Base-by-base conservation (phyloP, 2,329 filamentous ascomycete genomes). In the Colletotrichum tofieldiae region DNA sequence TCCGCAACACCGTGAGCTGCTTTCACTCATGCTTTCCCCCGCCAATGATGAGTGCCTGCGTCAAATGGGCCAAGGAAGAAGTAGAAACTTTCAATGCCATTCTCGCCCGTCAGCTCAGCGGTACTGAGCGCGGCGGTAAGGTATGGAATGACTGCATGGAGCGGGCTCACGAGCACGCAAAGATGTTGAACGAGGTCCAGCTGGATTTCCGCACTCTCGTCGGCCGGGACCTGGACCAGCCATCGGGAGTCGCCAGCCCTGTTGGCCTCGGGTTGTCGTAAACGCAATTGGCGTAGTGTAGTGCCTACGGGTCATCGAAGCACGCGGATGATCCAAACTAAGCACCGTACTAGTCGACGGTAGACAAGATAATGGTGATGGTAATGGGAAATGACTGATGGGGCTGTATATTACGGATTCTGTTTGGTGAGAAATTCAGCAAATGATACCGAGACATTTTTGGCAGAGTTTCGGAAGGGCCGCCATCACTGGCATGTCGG, bases 41-140 rank as follows among this genome's bases (percentile, higher is more conserved):
- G 35, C 87, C 91, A 18, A 94, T 96, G 86, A 97, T 96, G 89
- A 97, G 94, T 78, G 95, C 95, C 0, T 97, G 95, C 77, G 96
- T 99, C 77, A 97, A 96, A 79, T 99, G 96, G 96, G 95, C 95
- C n/a, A 98, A 98, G 82, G 93, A 96, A 77, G 92, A 97, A 79
- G 91, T 98, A 1, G 95, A 98, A 77, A 91, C 91, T 2, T 98
- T 98, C 86, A 98, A 98, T 78, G 88, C 87, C 56, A 91, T 96
- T 62, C 86, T 99, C 47, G 90, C 89, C 45, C 88, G 96, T 71
- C 96, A 98, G 83, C 85, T 99, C 73, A 97, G 94, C 82, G 95
- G 93, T 79, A 93, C 96, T 2, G 93, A 97, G 73, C 88, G 87
- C 61, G 91, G 89, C n/a, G 92, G 93, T 18, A 87, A 90, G 55